Evolutionary conservation across 108 stramenopile genomes (phyloP), one percentile per base, ranked within the genome.

Genomic region (Schizochytrium sp.): DNA sequence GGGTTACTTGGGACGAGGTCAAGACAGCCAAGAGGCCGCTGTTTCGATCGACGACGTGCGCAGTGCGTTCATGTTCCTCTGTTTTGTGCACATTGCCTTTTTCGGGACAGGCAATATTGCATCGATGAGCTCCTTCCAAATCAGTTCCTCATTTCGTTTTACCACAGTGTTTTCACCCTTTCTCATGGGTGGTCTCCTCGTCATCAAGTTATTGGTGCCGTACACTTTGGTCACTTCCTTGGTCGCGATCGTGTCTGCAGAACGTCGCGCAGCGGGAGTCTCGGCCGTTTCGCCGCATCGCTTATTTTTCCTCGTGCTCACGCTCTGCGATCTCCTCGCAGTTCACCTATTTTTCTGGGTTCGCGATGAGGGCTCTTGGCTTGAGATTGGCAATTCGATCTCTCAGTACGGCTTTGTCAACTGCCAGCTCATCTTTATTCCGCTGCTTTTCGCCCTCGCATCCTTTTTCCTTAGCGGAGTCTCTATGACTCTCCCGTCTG

Each of bases 81-180:
- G 45, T 34, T 53, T 83, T 23, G 76, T 83, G n/a, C 76, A 83
- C 76, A 83, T 83, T 83, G 76, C 76, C 45, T 83, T 83, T 34
- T 83, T 83, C 51, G 76, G 76, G 28, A 83, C 76, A 53, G 76
- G 76, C 76, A 83, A 83, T 28, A 83, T 83, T 23, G 76, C 76
- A 12, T 83, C 76, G 19, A 83, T 83, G 76, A 53, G 76, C 51
- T 83, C 76, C 45, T 83, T 83, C 28, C 76, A 83, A 45, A 47
- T 83, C 51, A 83, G 76, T 45, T 83, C 76, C 48, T 53, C 76
- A 18, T 83, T 53, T 23, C 6, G 76, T 6, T 83, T 83, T 34
- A 53, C 51, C 18, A 83, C 76, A 28, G 76, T 83, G 2, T 83
- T 83, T 53, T 83, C 76, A 6, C 76, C 76, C 43, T 83, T 83